Conservation (phyloP, 2,329 filamentous ascomycete species). For the Anisogramma anomala region DNA sequence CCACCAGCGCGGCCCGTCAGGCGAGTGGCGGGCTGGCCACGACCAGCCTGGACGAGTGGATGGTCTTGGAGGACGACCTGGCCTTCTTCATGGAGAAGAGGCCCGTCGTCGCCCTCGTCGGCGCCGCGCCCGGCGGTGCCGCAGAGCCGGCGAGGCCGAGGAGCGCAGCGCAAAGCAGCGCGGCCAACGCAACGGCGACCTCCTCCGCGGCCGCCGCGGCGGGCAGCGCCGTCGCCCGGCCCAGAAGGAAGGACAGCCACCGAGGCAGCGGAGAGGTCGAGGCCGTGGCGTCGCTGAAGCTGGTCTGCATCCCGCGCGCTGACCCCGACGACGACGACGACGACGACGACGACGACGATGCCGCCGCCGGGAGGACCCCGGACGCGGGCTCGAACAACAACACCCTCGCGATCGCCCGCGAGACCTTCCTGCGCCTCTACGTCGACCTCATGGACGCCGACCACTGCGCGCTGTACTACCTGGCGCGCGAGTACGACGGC, state of each 20-base stretch:
- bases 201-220: not conserved
- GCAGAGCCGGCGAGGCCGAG: not conserved
- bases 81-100: constrained; percentile 12
- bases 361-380: not conserved
- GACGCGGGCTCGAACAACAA: constrained; percentile 1
- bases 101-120: constrained; percentile 7
- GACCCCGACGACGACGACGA: not conserved
- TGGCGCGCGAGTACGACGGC: constrained; percentile 19
- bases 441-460: constrained; percentile 17
- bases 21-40: not conserved
- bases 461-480: constrained; percentile 18
- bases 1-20: not conserved
- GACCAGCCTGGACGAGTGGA: constrained; percentile 13
- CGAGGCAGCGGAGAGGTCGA: constrained; percentile 5
- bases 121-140: not conserved
- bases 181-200: not conserved
- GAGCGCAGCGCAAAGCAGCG: not conserved
- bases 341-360: not conserved
- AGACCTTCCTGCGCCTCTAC: constrained; percentile 17
- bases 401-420: constrained; percentile 17
- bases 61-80: constrained; percentile 14
- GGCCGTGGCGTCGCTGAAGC: constrained; percentile 13
- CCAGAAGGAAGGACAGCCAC: not conserved
- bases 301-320: constrained; percentile 12
- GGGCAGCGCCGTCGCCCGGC: not conserved